A percentile compares a stretch with the other conserved stretches of the same genome.
Evolutionary conservation across 306 rosid species (phyloP).

Genomic region (Adenanthera pavonina): DNA sequence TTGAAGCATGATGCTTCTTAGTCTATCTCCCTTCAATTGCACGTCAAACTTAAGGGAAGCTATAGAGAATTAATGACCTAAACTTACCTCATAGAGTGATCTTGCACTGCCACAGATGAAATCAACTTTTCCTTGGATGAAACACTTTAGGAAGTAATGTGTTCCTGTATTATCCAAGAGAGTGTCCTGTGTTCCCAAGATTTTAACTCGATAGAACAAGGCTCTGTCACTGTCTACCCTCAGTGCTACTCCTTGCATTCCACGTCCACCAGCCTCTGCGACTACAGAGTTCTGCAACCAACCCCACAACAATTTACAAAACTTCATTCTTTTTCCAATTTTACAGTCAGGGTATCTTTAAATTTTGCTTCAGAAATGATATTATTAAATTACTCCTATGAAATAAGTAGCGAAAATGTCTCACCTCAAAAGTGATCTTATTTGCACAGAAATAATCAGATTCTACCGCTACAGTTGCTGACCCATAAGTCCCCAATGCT

Average conservation of each 20-base stretch:
- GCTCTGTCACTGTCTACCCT: constrained; percentile 78
- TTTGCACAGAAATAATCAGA: constrained; percentile 86
- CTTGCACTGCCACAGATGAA: constrained; percentile 79
- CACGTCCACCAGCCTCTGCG: constrained; percentile 66
- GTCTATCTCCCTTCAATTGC: too few relatives aligned
- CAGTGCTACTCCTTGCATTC: constrained; percentile 93
- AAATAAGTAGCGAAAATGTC: neutral
- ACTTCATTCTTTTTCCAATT: neutral
- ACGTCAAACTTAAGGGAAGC: neutral
- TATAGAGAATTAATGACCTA: neutral
- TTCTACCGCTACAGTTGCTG: constrained; percentile 80
- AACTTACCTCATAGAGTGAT: constrained; percentile 75
- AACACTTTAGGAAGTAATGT: constrained; percentile 69
- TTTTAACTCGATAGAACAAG: constrained; percentile 67
- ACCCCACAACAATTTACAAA: neutral
- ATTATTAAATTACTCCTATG: neutral
- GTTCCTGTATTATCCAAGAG: constrained; percentile 79
- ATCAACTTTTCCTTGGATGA: constrained; percentile 79
- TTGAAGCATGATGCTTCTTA: too few relatives aligned
- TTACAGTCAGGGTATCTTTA: neutral
- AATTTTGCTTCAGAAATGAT: too few relatives aligned
- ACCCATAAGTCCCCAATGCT: constrained; percentile 69
- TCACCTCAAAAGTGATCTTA: constrained; percentile 77
- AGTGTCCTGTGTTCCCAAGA: constrained; percentile 85
- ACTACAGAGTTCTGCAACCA: constrained; percentile 68